Evolutionary conservation across 1,284 basidiomycete genomes (phyloP).

Genomic region (Sporisorium reilianum): DNA sequence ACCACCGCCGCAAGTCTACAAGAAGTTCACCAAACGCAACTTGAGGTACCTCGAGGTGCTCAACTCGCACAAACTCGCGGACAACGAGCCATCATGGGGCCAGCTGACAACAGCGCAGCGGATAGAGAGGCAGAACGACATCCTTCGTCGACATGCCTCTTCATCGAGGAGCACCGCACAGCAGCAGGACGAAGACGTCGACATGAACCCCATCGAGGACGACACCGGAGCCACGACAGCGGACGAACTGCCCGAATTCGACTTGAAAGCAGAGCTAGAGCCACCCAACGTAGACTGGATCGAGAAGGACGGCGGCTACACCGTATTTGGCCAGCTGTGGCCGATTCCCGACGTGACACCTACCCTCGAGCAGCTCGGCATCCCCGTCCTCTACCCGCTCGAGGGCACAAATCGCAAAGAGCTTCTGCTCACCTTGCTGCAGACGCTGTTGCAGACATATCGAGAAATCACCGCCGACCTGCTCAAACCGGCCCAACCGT

Average conservation of each 20-base stretch:
- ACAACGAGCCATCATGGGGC: slow-evolving; percentile 37
- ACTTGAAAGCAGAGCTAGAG: slow-evolving; percentile 50
- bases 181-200: slow-evolving; percentile 12
- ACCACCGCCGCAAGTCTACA: slow-evolving; percentile 58
- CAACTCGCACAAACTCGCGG: slow-evolving; percentile 24
- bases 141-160: slow-evolving; percentile 14
- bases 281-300: slow-evolving; percentile 65
- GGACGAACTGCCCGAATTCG: slow-evolving; percentile 47
- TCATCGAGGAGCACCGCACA: not conserved
- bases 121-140: slow-evolving; percentile 32
- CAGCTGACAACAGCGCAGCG: slow-evolving; percentile 17
- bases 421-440: slow-evolving; percentile 57
- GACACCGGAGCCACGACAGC: not conserved
- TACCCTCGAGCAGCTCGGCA: slow-evolving; percentile 57
- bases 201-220: slow-evolving; percentile 15
- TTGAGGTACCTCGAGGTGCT: slow-evolving; percentile 45
- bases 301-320: slow-evolving; percentile 65
- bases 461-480: slow-evolving; percentile 56
- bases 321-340: slow-evolving; percentile 65
- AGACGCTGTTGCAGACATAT: slow-evolving; percentile 67
- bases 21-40: slow-evolving; percentile 55
- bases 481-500: slow-evolving; percentile 59
- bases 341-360: slow-evolving; percentile 62
- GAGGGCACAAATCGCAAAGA: slow-evolving; percentile 41
- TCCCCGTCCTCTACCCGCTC: slow-evolving; percentile 54